Evolutionary conservation across 257 asterid genomes (phyloP), one percentile per base, ranked within the genome.

Genomic region (Jaltomata sinuosa): DNA sequence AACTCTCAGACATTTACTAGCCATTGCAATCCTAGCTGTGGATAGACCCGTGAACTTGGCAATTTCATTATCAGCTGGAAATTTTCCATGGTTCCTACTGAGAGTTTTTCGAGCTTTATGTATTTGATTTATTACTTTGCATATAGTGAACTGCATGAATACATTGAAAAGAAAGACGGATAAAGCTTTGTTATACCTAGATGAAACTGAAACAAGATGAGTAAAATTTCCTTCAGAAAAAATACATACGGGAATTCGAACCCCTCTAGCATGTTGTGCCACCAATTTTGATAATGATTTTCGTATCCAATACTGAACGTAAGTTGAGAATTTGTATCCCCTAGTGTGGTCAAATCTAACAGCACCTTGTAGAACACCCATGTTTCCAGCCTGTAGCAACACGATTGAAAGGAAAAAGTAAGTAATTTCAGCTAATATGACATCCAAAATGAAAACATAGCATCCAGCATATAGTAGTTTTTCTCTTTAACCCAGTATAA

Each of bases 241-340:
- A 84, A n/a, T 29, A 84, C 95, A 38, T 92, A 94, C 99, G 22
- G 98, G 99, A 87, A 95, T 87, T 83, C 94, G 91, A 82, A 95
- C 79, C 81, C 95, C 99, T 88, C 94, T 93, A 3, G 97, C 91
- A 84, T 95, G 95, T 55, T 82, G 89, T 55, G 96, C 91, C 78
- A 95, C 91, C 88, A 91, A 81, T 31, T 86, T 89, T 21, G 96
- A 90, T 79, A 94, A 90, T 11, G 97, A 92, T 79, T 93, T 95
- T 86, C 94, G 87, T 36, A 95, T 91, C 98, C 98, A 95, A 49
- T 92, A 94, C 80, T 95, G 98, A 83, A 95, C 98, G 31, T 95
- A 95, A 15, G 99, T 95, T 6, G 98, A 95, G 83, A 95, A 95
- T 88, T 94, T 91, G 94, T 89, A 94, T 16, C 99, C 98, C 84